Conservation (phyloP, 2,329 filamentous ascomycete species). For the Seiridium cupressi region DNA sequence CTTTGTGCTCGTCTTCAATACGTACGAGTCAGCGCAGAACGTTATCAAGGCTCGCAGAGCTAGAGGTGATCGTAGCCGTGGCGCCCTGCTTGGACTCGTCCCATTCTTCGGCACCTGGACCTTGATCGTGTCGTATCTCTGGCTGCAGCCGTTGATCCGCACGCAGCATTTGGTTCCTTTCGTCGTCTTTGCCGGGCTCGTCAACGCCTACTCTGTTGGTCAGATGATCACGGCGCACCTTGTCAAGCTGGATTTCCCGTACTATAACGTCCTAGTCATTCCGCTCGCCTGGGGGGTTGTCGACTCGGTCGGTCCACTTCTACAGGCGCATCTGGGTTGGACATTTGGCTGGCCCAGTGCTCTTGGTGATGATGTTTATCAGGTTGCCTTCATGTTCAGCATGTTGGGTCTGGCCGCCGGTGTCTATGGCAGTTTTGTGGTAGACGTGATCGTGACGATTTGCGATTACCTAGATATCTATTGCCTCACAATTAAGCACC, state of each 20-base stretch:
- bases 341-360: slow-evolving; percentile 71
- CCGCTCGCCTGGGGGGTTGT: slow-evolving; percentile 76
- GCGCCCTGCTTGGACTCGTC: slow-evolving; percentile 76
- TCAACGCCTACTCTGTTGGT: slow-evolving; percentile 94
- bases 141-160: slow-evolving; percentile 81
- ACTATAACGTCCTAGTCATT: slow-evolving; percentile 79
- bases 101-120: slow-evolving; percentile 80
- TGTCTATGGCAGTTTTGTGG: slow-evolving; percentile 96
- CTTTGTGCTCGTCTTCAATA: slow-evolving; percentile 82
- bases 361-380: slow-evolving; percentile 75
- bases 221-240: slow-evolving; percentile 95
- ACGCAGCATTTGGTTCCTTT: slow-evolving; percentile 85
- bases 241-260: slow-evolving; percentile 83
- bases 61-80: slow-evolving; percentile 68
- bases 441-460: slow-evolving; percentile 95
- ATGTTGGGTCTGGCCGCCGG: slow-evolving; percentile 83
- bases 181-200: slow-evolving; percentile 78
- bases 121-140: slow-evolving; percentile 75
- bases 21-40: slow-evolving; percentile 73
- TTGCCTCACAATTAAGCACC: slow-evolving; percentile 96
- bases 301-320: slow-evolving; percentile 73
- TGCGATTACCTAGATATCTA: slow-evolving; percentile 98
- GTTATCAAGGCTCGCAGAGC: slow-evolving; percentile 79
- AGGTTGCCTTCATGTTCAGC: slow-evolving; percentile 86
- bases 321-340: slow-evolving; percentile 60